Evolutionary conservation across 805 yeast species (phyloP), one percentile per base, ranked within the genome.

Genomic region (Myxozyma udenii): DNA sequence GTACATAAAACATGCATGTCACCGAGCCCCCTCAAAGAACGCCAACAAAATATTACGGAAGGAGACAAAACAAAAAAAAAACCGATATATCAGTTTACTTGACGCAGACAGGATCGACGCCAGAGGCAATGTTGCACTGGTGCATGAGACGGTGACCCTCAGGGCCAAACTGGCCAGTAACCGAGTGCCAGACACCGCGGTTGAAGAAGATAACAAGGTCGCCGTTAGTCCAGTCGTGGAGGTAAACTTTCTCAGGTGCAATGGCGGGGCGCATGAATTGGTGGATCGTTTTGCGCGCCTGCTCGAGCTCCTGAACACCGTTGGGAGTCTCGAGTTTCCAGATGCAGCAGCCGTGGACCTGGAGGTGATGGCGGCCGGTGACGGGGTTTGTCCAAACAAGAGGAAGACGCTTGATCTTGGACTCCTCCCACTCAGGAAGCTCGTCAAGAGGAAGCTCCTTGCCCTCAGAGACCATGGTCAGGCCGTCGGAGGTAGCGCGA

Each of bases 301-400:
- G 83, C 51, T 78, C 84, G 53, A 87, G 74, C 30, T 78, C 85
- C 46, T 84, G 74, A 12, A 74, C 73, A 36, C 87, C 91, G 35
- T 78, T 74, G 28, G 74, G 71, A 24, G 74, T 72, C 62, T 79
- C 71, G 61, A 87, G 72, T 65, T 78, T 80, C 71, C 79, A 79
- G 53, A 87, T 83, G 70, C 95, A 87, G 66, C 95, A 86, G 3
- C 95, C 95, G 65, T 88, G 95, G 9, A 85, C 85, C 70, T 88
- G 95, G 58, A 88, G 74, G 63, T 86, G 95, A 50, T 83, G 93
- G 60, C 84, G 77, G 33, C 83, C 83, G 36, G 95, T 88, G 36
- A 84, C 83, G 16, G 95, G 95, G 66, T 88, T 88, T 3, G 95
- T 87, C 96, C 96, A 88, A 2, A 87, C 95, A 73, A 88, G 73